A percentile compares a stretch with the other conserved stretches of the same genome.
Evolutionary conservation across 805 yeast genomes (phyloP).

Genomic region (Schwanniomyces pseudopolymorphus): DNA sequence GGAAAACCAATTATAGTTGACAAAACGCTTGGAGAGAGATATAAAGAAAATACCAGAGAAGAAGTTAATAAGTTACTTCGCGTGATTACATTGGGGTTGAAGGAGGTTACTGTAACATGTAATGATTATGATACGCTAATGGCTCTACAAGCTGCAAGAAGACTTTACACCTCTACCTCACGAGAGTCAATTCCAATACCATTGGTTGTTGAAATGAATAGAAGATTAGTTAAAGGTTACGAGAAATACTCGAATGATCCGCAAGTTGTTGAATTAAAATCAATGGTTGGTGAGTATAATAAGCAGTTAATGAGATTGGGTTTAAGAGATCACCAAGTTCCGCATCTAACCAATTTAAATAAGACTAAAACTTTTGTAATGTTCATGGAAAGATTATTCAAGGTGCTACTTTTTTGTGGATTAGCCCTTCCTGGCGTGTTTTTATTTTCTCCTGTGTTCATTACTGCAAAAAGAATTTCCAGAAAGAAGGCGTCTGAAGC

Average conservation of each 20-base stretch:
- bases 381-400: conserved; percentile 25
- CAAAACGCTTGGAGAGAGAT: conserved; percentile 24
- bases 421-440: conserved; percentile 39
- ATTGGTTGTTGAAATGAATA: conserved; percentile 41
- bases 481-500: conserved; percentile 37
- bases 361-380: conserved; percentile 19
- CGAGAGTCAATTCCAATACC: conserved; percentile 39
- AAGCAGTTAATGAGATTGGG: conserved; percentile 29
- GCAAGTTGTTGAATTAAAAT: conserved; percentile 30
- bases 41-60: conserved; percentile 23
- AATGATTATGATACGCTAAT: conserved; percentile 43
- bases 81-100: conserved; percentile 29
- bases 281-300: conserved; percentile 34
- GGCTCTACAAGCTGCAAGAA: conserved; percentile 42
- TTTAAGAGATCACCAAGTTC: conserved; percentile 43
- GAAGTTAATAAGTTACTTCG: conserved; percentile 28
- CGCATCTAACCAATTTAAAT: conserved; percentile 22
- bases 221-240: conserved; percentile 38
- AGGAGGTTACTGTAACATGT: conserved; percentile 42
- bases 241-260: conserved; percentile 31
- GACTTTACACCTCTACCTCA: conserved; percentile 35
- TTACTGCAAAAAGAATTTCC: conserved; percentile 33
- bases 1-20: conserved; percentile 41
- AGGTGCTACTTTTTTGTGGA: conserved; percentile 27
- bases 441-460: conserved; percentile 41